Evolutionary conservation across 345 rosid species (phyloP).

Genomic region (Balakata baccata): DNA sequence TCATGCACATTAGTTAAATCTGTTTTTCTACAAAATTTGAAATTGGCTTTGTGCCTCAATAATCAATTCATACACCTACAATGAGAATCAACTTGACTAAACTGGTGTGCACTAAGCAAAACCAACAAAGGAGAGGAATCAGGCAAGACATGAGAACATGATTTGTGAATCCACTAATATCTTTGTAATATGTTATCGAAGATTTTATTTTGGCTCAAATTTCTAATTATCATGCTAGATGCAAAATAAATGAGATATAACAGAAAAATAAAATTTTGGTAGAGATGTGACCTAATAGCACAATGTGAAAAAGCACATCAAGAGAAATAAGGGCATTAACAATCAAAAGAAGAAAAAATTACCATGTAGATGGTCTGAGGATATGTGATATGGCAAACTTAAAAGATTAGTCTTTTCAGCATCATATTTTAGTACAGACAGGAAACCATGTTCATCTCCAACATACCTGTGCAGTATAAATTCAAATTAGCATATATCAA

Average conservation of each 20-base stretch:
- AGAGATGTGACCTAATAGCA: background rate
- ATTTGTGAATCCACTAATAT: background rate
- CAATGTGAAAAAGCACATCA: background rate
- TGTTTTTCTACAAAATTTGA: background rate
- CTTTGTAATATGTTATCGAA: background rate
- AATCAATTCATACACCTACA: background rate
- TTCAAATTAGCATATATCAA: constrained; percentile 12
- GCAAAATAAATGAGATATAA: background rate
- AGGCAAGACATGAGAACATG: constrained; percentile 7
- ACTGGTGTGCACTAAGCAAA: background rate
- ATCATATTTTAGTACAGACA: constrained; percentile 59
- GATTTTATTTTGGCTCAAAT: background rate
- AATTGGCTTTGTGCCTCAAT: background rate
- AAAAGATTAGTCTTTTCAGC: constrained; percentile 48
- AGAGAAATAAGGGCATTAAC: background rate
- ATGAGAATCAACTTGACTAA: background rate
- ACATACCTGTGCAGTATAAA: constrained; percentile 48
- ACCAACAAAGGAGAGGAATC: background rate
- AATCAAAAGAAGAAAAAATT: constrained; percentile 17
- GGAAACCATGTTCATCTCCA: constrained; percentile 79
- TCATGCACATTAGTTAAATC: background rate
- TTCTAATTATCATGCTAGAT: background rate
- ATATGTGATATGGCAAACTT: constrained; percentile 63
- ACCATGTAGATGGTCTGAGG: constrained; percentile 63
- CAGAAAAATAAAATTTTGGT: background rate